A percentile compares a stretch with the other conserved stretches of the same genome.
Evolutionary conservation across 805 yeast species (phyloP).

Genomic region (Candida broadrunensis): DNA sequence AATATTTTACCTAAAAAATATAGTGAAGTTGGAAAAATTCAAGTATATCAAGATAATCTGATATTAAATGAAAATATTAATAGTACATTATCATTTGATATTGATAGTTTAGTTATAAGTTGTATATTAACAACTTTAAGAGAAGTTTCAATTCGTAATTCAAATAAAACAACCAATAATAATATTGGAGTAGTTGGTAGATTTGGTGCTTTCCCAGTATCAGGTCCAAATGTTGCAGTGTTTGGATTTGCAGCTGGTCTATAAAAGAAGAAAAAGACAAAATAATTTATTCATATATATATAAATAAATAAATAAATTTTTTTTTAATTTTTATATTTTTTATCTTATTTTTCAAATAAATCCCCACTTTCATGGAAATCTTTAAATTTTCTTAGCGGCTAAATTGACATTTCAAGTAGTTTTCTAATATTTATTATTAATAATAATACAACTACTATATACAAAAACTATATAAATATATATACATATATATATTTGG

Average conservation of each 20-base stretch:
- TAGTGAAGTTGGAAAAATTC: constrained; percentile 31
- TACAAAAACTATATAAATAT: background rate
- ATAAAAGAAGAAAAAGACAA: background rate
- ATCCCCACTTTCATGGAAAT: too few species aligned
- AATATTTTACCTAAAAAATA: constrained; percentile 32
- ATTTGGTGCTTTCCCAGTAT: constrained; percentile 4
- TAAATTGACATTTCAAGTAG: background rate
- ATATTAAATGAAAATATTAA: constrained; percentile 5
- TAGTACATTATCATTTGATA: constrained; percentile 30
- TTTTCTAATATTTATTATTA: background rate
- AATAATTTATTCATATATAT: background rate
- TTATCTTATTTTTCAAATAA: too few species aligned
- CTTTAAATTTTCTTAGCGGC: background rate
- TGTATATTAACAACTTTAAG: constrained; percentile 30
- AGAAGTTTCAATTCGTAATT: constrained; percentile 25
- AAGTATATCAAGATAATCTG: constrained; percentile 29
- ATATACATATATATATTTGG: background rate
- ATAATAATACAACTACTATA: background rate
- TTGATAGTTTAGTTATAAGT: constrained; percentile 28
- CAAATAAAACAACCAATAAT: constrained; percentile 14
- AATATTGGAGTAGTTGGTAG: constrained; percentile 8
- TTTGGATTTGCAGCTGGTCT: background rate
- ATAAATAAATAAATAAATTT: background rate
- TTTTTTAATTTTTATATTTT: too few species aligned
- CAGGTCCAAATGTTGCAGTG: background rate